Evolutionary conservation across 768 basidiomycete species (phyloP).

Genomic region (Suillus alpinus): DNA sequence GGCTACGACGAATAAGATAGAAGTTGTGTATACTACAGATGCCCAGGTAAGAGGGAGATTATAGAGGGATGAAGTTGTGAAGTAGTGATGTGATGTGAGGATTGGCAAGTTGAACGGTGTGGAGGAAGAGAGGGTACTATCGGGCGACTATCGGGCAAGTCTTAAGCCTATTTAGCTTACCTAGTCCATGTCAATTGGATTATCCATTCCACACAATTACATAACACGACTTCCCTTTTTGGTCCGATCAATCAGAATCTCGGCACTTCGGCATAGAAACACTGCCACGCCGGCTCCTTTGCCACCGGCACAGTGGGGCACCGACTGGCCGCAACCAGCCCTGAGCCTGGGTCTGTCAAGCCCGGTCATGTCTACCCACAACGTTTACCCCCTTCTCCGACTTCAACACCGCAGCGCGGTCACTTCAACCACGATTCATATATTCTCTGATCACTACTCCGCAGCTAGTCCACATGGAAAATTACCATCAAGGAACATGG

Average conservation of each 20-base stretch:
- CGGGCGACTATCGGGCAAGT: neutral
- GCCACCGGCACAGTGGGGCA: neutral
- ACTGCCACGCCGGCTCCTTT: neutral
- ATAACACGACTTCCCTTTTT: neutral
- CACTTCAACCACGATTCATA: neutral
- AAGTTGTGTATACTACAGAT: slow-evolving; percentile 8
- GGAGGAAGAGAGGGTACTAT: slow-evolving; percentile 1
- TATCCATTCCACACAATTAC: neutral
- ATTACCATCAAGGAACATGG: neutral
- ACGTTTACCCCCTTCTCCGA: neutral
- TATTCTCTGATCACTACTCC: neutral
- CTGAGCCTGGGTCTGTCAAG: no score
- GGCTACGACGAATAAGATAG: slow-evolving; percentile 5
- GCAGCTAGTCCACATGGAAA: neutral
- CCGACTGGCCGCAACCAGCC: no score
- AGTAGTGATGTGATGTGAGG: neutral
- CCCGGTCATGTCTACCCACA: neutral
- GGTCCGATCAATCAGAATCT: neutral
- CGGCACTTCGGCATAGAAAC: neutral
- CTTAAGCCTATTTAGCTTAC: neutral
- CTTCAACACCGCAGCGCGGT: neutral
- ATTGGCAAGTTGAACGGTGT: neutral
- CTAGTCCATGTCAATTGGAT: neutral
- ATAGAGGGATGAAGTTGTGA: neutral
- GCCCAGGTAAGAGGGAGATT: neutral